Base-by-base conservation (phyloP, 192 early-diverging fungal genomes). In the Blastocladiella britannica region DNA sequence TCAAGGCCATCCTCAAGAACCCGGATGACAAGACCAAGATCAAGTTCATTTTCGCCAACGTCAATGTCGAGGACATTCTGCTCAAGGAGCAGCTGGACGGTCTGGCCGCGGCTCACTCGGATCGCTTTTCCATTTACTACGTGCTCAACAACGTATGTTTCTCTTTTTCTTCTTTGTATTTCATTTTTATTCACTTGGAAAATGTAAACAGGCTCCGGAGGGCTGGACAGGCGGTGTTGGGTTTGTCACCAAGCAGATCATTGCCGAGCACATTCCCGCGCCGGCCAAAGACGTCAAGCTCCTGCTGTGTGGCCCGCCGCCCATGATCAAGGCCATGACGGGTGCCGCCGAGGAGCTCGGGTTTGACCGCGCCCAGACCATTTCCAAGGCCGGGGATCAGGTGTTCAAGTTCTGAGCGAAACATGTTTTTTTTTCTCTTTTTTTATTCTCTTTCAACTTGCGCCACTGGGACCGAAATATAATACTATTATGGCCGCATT, bases 11-110 rank as follows among this genome's bases (percentile, higher is more conserved):
- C 25, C 60, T 86, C 57, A 78, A 80, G 55, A 86, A 97, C 69
- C 87, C 88, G 24, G 66, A 75, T 28, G 93, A 97, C 65, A 81
- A 81, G 64, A 97, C 93, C 27, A 74, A 74, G 51, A 64, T 97
- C 51, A 83, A 66, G 63, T 72, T 97, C n/a, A 73, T 93, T 54
- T 97, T 87, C 74, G 88, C 87, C 60, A 97, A 97, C 67, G 85
- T 89, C 51, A 85, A 68, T 6, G 76, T 79, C 52, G 82, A 90
- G 30, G 93, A 94, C 60, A 94, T 97, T 62, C 64, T 94, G 43
- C 67, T 94, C 54, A 74, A 73, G 58, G 72, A 81, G 27, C 86
- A 97, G 67, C 76, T 97, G 5, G 89, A 94, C 55, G 63, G 62
- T 26, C 68, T 92, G 62, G 77, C 78, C 12, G 63, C 58, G 52